A percentile compares a stretch with the other conserved stretches of the same genome.
Evolutionary conservation across 2,329 filamentous ascomycete species (phyloP).

Genomic region (Botrytis sinoallii): DNA sequence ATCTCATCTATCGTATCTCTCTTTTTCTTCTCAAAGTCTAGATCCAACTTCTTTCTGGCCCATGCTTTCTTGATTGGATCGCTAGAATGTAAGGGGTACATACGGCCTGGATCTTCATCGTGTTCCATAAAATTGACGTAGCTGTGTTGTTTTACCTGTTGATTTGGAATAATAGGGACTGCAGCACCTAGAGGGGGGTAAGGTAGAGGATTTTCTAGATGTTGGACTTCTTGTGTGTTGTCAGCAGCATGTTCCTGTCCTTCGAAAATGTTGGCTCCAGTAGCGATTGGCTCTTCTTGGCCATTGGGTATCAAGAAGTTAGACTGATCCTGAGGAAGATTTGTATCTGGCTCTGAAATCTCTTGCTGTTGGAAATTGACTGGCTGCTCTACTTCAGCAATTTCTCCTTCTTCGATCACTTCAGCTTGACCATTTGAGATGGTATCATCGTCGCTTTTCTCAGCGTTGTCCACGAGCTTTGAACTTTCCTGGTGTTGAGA

Average conservation of each 20-base stretch:
- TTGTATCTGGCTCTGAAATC: not conserved
- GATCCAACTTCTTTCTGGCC: not conserved
- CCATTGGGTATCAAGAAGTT: not conserved
- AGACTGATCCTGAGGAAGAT: not conserved
- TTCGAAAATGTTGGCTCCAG: not conserved
- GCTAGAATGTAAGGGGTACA: not conserved
- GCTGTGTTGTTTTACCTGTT: not conserved
- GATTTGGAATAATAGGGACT: not conserved
- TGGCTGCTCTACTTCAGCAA: not conserved
- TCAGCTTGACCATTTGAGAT: not conserved
- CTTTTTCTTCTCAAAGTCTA: not conserved
- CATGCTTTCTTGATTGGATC: not conserved
- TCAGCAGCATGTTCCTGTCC: not conserved
- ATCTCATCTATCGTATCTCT: not conserved
- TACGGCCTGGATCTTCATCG: not conserved
- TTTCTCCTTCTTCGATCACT: not conserved
- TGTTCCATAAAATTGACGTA: not conserved
- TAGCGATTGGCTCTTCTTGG: not conserved
- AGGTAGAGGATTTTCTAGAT: not conserved
- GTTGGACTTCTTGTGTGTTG: not conserved
- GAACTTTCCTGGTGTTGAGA: not conserved
- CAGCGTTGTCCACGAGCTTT: accelerated
- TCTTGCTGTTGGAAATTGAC: not conserved
- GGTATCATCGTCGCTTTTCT: not conserved
- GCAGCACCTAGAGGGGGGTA: not conserved